Conservation (phyloP, 176 grass and related monocot species). For the Juncus effusus region DNA sequence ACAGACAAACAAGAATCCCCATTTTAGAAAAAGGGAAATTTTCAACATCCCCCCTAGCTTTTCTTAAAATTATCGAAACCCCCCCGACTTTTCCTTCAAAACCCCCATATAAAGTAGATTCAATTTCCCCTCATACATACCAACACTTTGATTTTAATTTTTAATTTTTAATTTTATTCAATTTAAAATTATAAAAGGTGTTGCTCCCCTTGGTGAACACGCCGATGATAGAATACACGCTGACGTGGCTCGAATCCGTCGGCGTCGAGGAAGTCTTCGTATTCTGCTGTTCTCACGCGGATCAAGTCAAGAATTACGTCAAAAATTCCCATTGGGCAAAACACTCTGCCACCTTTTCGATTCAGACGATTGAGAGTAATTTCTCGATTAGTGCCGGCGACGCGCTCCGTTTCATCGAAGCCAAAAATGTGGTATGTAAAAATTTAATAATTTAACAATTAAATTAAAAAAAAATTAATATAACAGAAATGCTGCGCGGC, state of each 20-base stretch:
- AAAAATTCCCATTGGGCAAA: conserved; percentile 54
- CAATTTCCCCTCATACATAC: not conserved
- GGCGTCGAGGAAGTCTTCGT: conserved; percentile 83
- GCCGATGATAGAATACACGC: conserved; percentile 94
- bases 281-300: conserved; percentile 78
- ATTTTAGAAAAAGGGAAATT: too few species aligned
- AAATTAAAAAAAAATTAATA: too few species aligned
- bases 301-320: conserved; percentile 79
- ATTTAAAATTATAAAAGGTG: conserved; percentile 37
- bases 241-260: conserved; percentile 78
- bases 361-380: conserved; percentile 58
- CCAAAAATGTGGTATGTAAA: not conserved
- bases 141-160: not conserved
- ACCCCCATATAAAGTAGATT: not conserved
- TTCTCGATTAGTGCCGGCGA: conserved; percentile 70
- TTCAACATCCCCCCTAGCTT: too few species aligned
- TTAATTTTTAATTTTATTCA: not conserved
- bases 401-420: conserved; percentile 51
- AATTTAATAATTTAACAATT: not conserved
- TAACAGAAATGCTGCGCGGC: too few species aligned
- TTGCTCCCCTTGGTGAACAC: conserved; percentile 73
- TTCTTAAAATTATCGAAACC: too few species aligned
- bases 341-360: conserved; percentile 24
- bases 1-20: too few species aligned
- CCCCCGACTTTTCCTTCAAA: not conserved